Conservation (phyloP, 2,329 filamentous ascomycete genomes). For the Purpureocillium takamizusanense region DNA sequence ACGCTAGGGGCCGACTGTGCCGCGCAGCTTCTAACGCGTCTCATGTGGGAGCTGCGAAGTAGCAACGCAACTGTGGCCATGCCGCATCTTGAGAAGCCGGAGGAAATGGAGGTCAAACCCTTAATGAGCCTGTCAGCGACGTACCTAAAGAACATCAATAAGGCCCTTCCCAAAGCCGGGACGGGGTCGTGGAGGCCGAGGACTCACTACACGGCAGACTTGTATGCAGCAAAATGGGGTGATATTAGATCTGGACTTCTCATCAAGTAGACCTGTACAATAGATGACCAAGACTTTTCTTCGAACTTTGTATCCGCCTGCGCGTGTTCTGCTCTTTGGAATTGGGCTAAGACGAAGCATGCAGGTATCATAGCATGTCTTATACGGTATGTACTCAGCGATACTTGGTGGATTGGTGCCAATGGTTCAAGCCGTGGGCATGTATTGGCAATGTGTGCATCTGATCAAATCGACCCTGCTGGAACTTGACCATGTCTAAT, state of each 20-base stretch:
- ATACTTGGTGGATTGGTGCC: too few relatives aligned
- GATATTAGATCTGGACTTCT: conserved; percentile 14
- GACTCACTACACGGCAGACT: conserved; percentile 18
- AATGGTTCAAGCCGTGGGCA: too few relatives aligned
- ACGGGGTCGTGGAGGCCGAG: conserved; percentile 22
- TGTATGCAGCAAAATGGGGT: conserved; percentile 19
- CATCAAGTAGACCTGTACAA: neutral
- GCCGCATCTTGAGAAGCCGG: conserved; percentile 27
- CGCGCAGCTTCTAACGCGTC: conserved; percentile 35
- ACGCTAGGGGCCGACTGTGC: conserved; percentile 51
- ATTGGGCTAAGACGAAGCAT: too few relatives aligned
- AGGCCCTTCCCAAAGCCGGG: conserved; percentile 37
- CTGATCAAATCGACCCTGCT: too few relatives aligned
- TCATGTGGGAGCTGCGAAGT: conserved; percentile 40
- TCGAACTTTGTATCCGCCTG: too few relatives aligned
- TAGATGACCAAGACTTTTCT: too few relatives aligned
- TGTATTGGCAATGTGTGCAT: too few relatives aligned
- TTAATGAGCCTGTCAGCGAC: conserved; percentile 39
- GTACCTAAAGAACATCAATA: conserved; percentile 34
- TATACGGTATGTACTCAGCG: too few relatives aligned
- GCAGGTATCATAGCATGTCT: too few relatives aligned
- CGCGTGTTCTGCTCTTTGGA: too few relatives aligned
- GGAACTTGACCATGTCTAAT: too few relatives aligned
- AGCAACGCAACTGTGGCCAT: conserved; percentile 30
- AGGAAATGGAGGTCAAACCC: conserved; percentile 25